Conservation (phyloP, 1,139 yeast genomes). For the Keqinozyma sinolaborantium region DNA sequence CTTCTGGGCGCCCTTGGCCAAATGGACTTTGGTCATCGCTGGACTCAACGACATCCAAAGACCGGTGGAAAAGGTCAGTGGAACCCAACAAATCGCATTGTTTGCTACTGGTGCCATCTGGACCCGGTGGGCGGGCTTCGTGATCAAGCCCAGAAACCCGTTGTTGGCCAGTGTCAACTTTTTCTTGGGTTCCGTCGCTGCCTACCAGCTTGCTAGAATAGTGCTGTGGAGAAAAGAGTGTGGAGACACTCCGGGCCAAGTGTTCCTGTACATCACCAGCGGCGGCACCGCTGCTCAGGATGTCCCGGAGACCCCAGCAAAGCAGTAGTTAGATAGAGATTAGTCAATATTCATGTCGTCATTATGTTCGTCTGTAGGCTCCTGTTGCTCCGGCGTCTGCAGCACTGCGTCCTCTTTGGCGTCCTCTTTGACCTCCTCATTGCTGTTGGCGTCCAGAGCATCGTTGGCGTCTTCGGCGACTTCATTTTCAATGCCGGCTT, state of each 20-base stretch:
- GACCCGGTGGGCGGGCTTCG: constrained; percentile 96
- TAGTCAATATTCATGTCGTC: not conserved
- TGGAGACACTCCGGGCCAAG: constrained; percentile 51
- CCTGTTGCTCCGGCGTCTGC: not conserved
- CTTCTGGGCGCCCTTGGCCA: constrained; percentile 73
- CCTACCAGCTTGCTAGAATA: constrained; percentile 75
- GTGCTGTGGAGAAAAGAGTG: constrained; percentile 52
- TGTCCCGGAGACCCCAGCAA: too few species aligned
- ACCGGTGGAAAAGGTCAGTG: constrained; percentile 88
- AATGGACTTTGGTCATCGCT: constrained; percentile 90
- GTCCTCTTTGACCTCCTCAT: constrained; percentile 2
- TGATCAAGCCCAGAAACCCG: constrained; percentile 83
- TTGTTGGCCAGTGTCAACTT: constrained; percentile 91
- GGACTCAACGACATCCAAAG: constrained; percentile 83
- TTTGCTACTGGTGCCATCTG: constrained; percentile 92
- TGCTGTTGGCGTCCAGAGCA: too few species aligned
- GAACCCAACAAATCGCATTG: constrained; percentile 88
- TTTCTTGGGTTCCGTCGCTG: constrained; percentile 89
- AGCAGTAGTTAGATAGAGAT: too few species aligned
- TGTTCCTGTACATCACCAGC: constrained; percentile 47
- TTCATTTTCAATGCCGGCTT: constrained; percentile 1
- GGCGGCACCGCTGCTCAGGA: not conserved
- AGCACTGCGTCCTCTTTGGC: constrained; percentile 1
- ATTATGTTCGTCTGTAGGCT: not conserved
- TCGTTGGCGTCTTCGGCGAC: constrained; percentile 1